A percentile compares a stretch with the other conserved stretches of the same genome.
Conservation (phyloP, 768 basidiomycete genomes). For the Russula abietina region DNA sequence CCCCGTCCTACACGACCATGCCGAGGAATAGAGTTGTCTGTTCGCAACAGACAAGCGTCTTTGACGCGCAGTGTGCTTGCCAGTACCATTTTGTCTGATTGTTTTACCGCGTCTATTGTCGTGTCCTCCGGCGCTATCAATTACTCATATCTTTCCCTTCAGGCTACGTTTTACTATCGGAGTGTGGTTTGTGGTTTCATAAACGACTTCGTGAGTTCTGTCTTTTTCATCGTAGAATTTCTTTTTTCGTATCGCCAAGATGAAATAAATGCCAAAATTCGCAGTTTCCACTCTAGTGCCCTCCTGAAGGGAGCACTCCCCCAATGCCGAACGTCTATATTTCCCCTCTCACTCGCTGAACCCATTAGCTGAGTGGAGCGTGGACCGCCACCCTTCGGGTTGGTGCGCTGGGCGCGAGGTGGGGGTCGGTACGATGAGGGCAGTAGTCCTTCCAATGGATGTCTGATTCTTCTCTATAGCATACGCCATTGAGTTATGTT, state of each 20-base stretch:
- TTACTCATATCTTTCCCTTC: background rate
- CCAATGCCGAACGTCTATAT: conserved; percentile 61
- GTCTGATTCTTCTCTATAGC: conserved; percentile 56
- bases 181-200: too few species aligned
- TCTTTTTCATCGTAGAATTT: background rate
- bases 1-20: conserved; percentile 90
- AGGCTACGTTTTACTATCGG: background rate
- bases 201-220: conserved; percentile 1
- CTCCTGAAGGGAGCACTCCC: conserved; percentile 64
- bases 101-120: conserved; percentile 5
- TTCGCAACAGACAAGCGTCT: conserved; percentile 69
- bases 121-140: background rate
- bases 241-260: conserved; percentile 8
- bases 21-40: conserved; percentile 73
- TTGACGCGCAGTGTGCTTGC: conserved; percentile 71
- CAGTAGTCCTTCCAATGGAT: conserved; percentile 76
- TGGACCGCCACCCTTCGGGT: conserved; percentile 48
- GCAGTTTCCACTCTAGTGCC: conserved; percentile 82
- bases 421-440: conserved; percentile 72
- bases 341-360: conserved; percentile 65
- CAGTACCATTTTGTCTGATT: conserved; percentile 84
- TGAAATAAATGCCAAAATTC: conserved; percentile 56
- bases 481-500: background rate
- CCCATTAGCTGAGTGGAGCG: conserved; percentile 52
- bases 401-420: conserved; percentile 68